Evolutionary conservation across 352 stramenopile species (phyloP), one percentile per base, ranked within the genome.

Genomic region (Phytopythium cucurbitacearum): DNA sequence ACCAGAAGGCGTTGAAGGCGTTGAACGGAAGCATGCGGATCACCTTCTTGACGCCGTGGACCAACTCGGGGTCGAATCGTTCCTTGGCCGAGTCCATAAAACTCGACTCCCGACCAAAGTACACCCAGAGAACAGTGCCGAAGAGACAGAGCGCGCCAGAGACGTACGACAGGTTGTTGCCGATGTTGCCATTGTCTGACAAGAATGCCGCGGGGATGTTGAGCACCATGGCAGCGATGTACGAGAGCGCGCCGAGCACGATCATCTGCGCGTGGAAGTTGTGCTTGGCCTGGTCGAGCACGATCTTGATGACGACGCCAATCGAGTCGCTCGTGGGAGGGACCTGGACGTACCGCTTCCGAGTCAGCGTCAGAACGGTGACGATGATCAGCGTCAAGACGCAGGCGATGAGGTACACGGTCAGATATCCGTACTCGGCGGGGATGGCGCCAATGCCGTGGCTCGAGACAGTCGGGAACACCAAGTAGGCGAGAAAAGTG

Each of bases 401-500:
- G 1, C 73, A 59, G 15, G 65, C 79, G 37, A 89, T 80, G 12
- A 84, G 13, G 56, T 76, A 95, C 4, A 82, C 84, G 15, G 80
- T 72, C 39, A 91, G 84, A 72, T 90, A 93, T 9, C 78, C 74
- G 56, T 84, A 90, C 36, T 84, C 58, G 44, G 69, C 60, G 12
- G 71, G 67, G 33, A 91, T 92, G 6, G 76, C 48, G 10, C 67
- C 71, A 16, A 77, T 73, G 13, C 83, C 42, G 3, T 95, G 76
- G 45, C 92, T 79, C 34, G 69, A 89, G 33, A 96, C 61, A 33
- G 75, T 82, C 16, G 81, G 79, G 34, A 95, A 77, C 36, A 91
- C 76, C 4, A 65, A 81, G 62, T 91, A 96, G 54, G 71, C 83
- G 53, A 57, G 42, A 16, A 44, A 55, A 44, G 7, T 9, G 16